phyloP scores from a whole-genome alignment of 1,284 basidiomycete species.

The Trichosporon ovoides region DNA sequence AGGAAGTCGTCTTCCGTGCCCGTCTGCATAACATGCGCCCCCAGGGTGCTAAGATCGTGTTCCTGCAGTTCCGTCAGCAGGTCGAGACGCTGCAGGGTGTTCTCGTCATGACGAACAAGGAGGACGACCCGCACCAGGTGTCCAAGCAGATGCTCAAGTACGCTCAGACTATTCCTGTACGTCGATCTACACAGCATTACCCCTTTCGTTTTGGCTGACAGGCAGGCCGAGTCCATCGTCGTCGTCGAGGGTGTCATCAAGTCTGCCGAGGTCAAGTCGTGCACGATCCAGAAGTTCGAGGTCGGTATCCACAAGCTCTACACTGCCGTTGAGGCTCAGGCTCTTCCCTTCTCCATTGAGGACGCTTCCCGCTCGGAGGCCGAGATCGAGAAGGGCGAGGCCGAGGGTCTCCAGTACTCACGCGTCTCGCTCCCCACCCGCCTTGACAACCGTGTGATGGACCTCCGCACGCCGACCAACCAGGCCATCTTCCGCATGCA shows the following conservation, averaged over 20 bases:
- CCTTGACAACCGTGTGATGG: conserved; percentile 90
- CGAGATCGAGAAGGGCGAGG: conserved; percentile 57
- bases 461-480: conserved; percentile 92
- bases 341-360: conserved; percentile 84
- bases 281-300: conserved; percentile 82
- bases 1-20: conserved; percentile 80
- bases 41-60: conserved; percentile 89
- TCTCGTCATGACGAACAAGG: conserved; percentile 55
- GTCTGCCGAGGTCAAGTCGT: conserved; percentile 85
- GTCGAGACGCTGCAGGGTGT: conserved; percentile 86
- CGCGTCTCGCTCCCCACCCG: conserved; percentile 83
- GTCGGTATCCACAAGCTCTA: conserved; percentile 78
- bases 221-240: conserved; percentile 77
- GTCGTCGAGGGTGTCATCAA: conserved; percentile 77
- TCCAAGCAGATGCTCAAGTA: conserved; percentile 99
- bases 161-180: conserved; percentile 62
- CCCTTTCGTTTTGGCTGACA: conserved; percentile 17
- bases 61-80: conserved; percentile 85
- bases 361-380: conserved; percentile 82
- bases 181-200: neutral
- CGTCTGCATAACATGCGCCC: conserved; percentile 88
- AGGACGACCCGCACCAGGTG: conserved; percentile 64
- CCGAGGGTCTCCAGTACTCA: conserved; percentile 52
- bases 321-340: conserved; percentile 69
- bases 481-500: conserved; percentile 94